Base-by-base conservation (phyloP, 2,329 filamentous ascomycete species). In the Epichloe glyceriae region DNA sequence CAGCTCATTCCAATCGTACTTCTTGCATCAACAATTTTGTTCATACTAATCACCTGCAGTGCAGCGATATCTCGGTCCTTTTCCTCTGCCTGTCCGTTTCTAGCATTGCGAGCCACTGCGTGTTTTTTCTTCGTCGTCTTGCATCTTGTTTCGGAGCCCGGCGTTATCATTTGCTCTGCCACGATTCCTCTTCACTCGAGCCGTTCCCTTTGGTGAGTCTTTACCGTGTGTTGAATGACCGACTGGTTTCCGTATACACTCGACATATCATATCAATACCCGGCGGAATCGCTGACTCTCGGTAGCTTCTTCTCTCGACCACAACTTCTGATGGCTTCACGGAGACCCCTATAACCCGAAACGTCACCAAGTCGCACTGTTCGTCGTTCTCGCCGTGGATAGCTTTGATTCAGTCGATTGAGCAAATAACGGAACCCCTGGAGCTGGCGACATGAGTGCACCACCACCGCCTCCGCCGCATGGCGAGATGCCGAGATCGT, bases 401-500 rank as follows among this genome's bases (percentile, higher is more conserved):
- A 19, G n/a, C 22, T 35, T 34, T n/a, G 6, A 30, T 4, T 17
- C 17, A 12, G 14, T 39, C 17, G 17, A 44, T 19, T 20, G 11
- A 22, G 7, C 11, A 45, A 5, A 4, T 12, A 19, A 7, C 3
- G n/a, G 11, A 7, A 45, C 17, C 11, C 30, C 22, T 11, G 45
- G 42, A 49, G 35, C 20, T 11, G 33, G n/a, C n/a, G 45, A 51
- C 50, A 76, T 75, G 70, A 75, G 69, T 66, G 70, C 79, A 59
- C 85, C 85, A 55, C 89, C 89, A 56, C 88, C 88, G 58, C 87
- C 86, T 57, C 89, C 89, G 63, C 88, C 88, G 56, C 89, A 95
- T 70, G 88, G 89, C 68, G 76, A 82, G 62, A 84, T 82, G 58
- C 86, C 88, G 47, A 83, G 83, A 65, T 75, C 79, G 38, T 67